Evolutionary conservation across 805 yeast genomes (phyloP).

Genomic region (Candida michaelii): DNA sequence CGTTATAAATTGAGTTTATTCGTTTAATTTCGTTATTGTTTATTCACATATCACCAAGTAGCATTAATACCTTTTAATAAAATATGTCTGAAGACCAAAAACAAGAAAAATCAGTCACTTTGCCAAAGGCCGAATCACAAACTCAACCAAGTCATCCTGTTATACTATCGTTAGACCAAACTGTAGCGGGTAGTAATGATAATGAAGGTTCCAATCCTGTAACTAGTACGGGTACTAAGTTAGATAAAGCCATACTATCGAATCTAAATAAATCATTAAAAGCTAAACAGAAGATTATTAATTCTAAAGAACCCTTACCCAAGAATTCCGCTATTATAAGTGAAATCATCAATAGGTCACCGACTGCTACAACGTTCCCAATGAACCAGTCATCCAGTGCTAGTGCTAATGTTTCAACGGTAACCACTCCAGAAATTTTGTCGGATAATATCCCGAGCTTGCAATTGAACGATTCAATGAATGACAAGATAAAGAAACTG

Average conservation of each 20-base stretch:
- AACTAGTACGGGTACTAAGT: conserved; percentile 8
- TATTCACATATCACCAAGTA: no score
- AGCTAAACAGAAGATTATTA: conserved; percentile 43
- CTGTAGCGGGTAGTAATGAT: background rate
- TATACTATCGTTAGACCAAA: background rate
- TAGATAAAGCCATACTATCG: conserved; percentile 34
- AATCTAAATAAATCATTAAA: conserved; percentile 43
- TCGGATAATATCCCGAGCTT: conserved; percentile 16
- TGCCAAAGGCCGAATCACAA: background rate
- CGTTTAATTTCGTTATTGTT: no score
- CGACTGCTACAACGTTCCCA: conserved; percentile 24
- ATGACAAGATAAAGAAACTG: conserved; percentile 17
- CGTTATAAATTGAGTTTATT: no score
- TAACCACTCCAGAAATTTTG: conserved; percentile 2
- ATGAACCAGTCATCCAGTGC: conserved; percentile 6
- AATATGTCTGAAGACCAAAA: conserved; percentile 1
- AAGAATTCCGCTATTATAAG: conserved; percentile 35
- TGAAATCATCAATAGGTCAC: conserved; percentile 38
- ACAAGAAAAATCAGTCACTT: background rate
- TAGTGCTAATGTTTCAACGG: conserved; percentile 2
- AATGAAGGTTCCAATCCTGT: conserved; percentile 1
- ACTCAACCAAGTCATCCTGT: background rate
- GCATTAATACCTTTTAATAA: no score
- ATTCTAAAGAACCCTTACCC: conserved; percentile 35
- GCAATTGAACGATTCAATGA: conserved; percentile 9